Base-by-base conservation (phyloP, 2,329 filamentous ascomycete genomes). In the Colletotrichum sp. region DNA sequence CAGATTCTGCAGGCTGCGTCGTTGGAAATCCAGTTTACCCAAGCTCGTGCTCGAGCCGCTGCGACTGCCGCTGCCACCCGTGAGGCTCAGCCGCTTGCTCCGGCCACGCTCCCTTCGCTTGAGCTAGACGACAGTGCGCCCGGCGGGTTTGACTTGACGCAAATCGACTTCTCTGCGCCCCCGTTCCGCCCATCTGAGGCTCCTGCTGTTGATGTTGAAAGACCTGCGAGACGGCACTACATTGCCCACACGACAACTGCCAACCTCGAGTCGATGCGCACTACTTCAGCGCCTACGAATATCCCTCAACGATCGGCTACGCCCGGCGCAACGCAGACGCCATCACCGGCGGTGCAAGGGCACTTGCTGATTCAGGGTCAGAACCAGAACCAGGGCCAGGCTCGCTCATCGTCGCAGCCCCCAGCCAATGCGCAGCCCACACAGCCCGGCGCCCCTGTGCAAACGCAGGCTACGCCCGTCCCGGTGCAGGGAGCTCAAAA, bases 1-100 rank as follows among this genome's bases (percentile, higher is more conserved):
- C 85, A 89, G 72, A 85, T 87, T 1, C 87, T 92, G 5, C 87
- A 86, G 26, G 84, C 84, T 15, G 87, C 89, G 6, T 76, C 90
- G 26, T 82, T 88, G 36, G 81, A 85, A 34, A 83, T 87, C 3
- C 89, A 90, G 72, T 85, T 88, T 28, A 85, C 85, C 21, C 88
- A 90, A 67, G 76, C 82, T 0, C 77, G 82, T 24, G 79, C 79
- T 24, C 77, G 80, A 21, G 80, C 79, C 16, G 80, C 82, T 32
- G 79, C 79, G 2, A 59, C 80, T 26, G 80, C 79, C 16, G 80
- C 82, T 32, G 79, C 79, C 4, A 59, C 80, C 13, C 81, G 81
- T 5, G 80, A 78, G 8, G 76, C 79, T 32, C 80, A 65, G n/a
- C 55, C 71, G 6, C 32, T 74, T 21, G 60, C 39, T 4, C 49